phyloP scores from a whole-genome alignment of 2,329 filamentous ascomycete species.

The Fusarium anguioides region DNA sequence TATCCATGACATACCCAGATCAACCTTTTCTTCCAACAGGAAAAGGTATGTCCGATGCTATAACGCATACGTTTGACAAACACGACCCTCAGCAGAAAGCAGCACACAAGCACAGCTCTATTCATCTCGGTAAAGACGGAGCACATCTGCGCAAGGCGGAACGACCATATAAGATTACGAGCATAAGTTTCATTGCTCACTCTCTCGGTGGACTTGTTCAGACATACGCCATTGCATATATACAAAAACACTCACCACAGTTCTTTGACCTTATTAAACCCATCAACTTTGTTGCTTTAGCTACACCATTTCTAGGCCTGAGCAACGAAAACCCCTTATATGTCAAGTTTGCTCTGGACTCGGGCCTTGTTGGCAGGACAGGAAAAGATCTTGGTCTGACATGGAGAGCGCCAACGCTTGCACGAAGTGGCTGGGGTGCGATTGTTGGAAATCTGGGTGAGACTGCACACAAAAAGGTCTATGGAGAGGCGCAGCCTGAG shows the following conservation, averaged over 20 bases:
- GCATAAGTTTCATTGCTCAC: constrained; percentile 94
- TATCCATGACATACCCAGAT: constrained; percentile 92
- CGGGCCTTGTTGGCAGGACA: constrained; percentile 94
- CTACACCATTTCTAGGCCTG: constrained; percentile 87
- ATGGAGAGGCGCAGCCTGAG: constrained; percentile 67
- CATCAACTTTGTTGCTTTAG: constrained; percentile 89
- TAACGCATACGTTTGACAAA: constrained; percentile 55
- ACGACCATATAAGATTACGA: constrained; percentile 84
- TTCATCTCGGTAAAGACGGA: constrained; percentile 66
- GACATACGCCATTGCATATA: constrained; percentile 95
- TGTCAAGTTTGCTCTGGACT: constrained; percentile 95
- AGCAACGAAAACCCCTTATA: constrained; percentile 99
- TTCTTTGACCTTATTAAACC: constrained; percentile 90
- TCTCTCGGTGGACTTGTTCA: constrained; percentile 91
- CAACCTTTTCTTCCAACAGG: constrained; percentile 82
- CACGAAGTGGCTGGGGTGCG: constrained; percentile 87
- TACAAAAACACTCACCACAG: constrained; percentile 91
- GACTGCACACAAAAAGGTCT: constrained; percentile 46
- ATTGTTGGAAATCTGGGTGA: constrained; percentile 83
- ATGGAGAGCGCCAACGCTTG: constrained; percentile 89
- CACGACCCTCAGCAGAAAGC: constrained; percentile 59
- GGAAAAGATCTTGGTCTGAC: constrained; percentile 95
- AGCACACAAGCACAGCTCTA: constrained; percentile 71
- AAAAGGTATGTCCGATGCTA: constrained; percentile 61
- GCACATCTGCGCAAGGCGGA: constrained; percentile 60